Evolutionary conservation across 2,329 filamentous ascomycete species (phyloP).

Genomic region (Ascochyta koolunga): DNA sequence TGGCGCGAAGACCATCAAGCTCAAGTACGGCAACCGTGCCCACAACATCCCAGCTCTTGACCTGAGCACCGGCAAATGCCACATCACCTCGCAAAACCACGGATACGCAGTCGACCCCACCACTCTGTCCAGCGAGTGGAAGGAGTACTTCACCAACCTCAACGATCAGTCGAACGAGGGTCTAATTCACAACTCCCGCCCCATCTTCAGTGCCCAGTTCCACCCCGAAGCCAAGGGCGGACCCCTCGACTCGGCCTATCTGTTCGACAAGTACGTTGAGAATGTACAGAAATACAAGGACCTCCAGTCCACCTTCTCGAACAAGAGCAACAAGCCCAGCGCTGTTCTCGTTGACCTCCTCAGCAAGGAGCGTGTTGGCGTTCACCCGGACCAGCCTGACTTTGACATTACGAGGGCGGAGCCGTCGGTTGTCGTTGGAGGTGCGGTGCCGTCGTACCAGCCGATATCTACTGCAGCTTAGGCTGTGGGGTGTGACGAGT

Average conservation of each 20-base stretch:
- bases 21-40: slow-evolving; percentile 98
- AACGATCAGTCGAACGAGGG: slow-evolving; percentile 98
- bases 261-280: slow-evolving; percentile 96
- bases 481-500: neutral
- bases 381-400: slow-evolving; percentile 56
- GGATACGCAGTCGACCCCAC: slow-evolving; percentile 91
- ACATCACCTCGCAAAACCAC: slow-evolving; percentile 98
- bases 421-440: slow-evolving; percentile 37
- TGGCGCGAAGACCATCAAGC: slow-evolving; percentile 89
- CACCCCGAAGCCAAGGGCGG: slow-evolving; percentile 98
- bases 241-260: slow-evolving; percentile 91
- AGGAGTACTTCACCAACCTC: slow-evolving; percentile 97
- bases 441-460: slow-evolving; percentile 39
- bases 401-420: slow-evolving; percentile 37
- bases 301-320: slow-evolving; percentile 71
- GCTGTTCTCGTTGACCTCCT: slow-evolving; percentile 89
- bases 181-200: slow-evolving; percentile 93
- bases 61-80: slow-evolving; percentile 93
- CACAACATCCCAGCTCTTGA: slow-evolving; percentile 98
- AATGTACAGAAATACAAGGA: slow-evolving; percentile 90
- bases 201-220: slow-evolving; percentile 99
- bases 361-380: slow-evolving; percentile 92
- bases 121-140: slow-evolving; percentile 85
- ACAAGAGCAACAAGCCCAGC: slow-evolving; percentile 85
- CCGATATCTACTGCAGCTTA: slow-evolving; percentile 43